Base-by-base conservation (phyloP, 805 yeast genomes). In the Dipodascus geniculatus region DNA sequence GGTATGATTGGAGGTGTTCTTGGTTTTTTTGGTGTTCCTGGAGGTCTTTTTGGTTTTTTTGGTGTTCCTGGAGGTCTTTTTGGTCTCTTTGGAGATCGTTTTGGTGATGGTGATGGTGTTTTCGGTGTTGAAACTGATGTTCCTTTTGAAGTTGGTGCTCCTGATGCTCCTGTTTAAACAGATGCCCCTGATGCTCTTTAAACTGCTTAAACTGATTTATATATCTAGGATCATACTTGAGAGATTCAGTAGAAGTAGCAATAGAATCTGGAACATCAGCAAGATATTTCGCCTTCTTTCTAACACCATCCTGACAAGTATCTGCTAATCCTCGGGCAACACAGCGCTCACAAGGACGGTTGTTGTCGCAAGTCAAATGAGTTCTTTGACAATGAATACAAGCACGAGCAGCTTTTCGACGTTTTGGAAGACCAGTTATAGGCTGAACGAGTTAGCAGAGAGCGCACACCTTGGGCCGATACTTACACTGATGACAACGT, bases 371-470 rank as follows among this genome's bases (percentile, higher is more conserved):
- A 0, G 97, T 87, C 74, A 90, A 80, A 66, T 91, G 99, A 1
- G 95, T 86, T 61, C 81, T 79, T 56, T 90, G 89, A 65, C 99
- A 91, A 68, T 90, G 93, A 44, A 80, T 79, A 61, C 99, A 91
- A 3, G 99, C 98, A 54, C 95, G 74, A 4, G 82, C 74, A 0
- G 93, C 90, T 65, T 90, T 90, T 62, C 77, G 77, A 47, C 82
- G 74, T 24, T 71, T 68, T 19, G 73, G 71, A 48, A 65, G 60
- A 16, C 73, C 73, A 0, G 74, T 70, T 42, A 72, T 61, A 8
- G 62, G 61, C 63, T 61, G 47, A 23, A 53, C 54, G 48, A 51
- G 42, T 28, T 28, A 11, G 6, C 11, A 28, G 33, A 6, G 33
- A 28, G 11, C 33, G n/a, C n/a, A n/a, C 11, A 24, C 3, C 17